These are phyloP conservation scores for Termitomyces sp. DNA, from an alignment of 768 basidiomycete genomes.

Conservation along the genomic window DNA sequence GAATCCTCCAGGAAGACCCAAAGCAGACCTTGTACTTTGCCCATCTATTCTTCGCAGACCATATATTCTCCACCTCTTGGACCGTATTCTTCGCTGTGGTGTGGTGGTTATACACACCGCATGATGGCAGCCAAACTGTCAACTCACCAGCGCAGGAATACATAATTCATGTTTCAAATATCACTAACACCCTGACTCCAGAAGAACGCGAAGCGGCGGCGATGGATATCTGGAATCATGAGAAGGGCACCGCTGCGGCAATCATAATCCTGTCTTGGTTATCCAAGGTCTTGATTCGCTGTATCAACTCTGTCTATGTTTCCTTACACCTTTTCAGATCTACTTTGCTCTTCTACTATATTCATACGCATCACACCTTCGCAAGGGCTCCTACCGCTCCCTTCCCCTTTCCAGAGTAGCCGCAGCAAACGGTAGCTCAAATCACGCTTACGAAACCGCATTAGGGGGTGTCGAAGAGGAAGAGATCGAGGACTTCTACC, in stretches of 20 bases:
- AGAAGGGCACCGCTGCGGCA: constrained; percentile 74
- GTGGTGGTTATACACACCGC: constrained; percentile 91
- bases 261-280: constrained; percentile 85
- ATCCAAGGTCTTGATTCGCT: constrained; percentile 58
- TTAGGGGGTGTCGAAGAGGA: constrained; percentile 49
- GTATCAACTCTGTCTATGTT: background rate
- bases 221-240: constrained; percentile 80
- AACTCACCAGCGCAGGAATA: constrained; percentile 88
- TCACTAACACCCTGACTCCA: constrained; percentile 50
- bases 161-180: constrained; percentile 60
- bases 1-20: constrained; percentile 72
- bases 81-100: constrained; percentile 85
- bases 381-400: constrained; percentile 83
- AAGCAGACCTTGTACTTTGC: constrained; percentile 83
- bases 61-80: constrained; percentile 85
- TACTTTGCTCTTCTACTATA: constrained; percentile 90
- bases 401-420: constrained; percentile 56
- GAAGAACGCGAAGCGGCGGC: constrained; percentile 70
- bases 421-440: constrained; percentile 22
- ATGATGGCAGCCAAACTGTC: constrained; percentile 76
- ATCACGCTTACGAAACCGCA: constrained; percentile 31
- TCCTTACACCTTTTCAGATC: constrained; percentile 43
- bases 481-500: constrained; percentile 64
- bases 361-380: constrained; percentile 89
- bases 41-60: constrained; percentile 89